These are phyloP conservation scores for Agaricus subrufescens DNA, from an alignment of 768 basidiomycete species.

Conservation along the genomic window DNA sequence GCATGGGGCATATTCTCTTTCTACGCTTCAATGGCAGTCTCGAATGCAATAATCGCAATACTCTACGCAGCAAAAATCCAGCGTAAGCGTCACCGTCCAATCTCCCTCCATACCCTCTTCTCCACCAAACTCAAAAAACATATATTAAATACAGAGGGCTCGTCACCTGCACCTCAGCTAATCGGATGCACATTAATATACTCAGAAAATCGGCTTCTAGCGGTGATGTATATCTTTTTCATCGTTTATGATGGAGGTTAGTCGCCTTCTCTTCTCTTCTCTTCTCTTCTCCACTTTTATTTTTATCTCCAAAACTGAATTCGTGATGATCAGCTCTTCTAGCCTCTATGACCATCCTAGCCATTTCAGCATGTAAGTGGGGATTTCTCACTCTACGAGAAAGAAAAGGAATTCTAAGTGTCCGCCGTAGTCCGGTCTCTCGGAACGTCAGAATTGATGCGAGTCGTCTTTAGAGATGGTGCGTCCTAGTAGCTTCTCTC, in stretches of 20 bases:
- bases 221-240: neutral
- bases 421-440: neutral
- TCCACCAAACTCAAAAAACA: neutral
- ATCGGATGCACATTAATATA: neutral
- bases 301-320: neutral
- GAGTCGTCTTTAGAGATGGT: conserved; percentile 6
- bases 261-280: neutral
- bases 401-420: too few species aligned
- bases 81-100: neutral
- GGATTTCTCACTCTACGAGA: neutral
- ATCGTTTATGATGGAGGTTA: conserved; percentile 2
- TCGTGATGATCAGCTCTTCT: neutral
- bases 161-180: neutral
- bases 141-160: neutral
- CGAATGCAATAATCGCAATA: neutral
- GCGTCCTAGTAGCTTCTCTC: neutral
- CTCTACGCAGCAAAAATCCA: neutral
- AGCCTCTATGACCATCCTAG: neutral
- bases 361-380: conserved; percentile 1
- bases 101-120: neutral
- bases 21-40: neutral
- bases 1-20: neutral
- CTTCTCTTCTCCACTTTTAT: neutral
- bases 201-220: neutral
- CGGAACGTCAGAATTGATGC: neutral